Percentiles rank a stretch among this genome's conserved stretches.
Evolutionary conservation across 2,329 filamentous ascomycete genomes (phyloP).

Genomic region (Fusarium buharicum): DNA sequence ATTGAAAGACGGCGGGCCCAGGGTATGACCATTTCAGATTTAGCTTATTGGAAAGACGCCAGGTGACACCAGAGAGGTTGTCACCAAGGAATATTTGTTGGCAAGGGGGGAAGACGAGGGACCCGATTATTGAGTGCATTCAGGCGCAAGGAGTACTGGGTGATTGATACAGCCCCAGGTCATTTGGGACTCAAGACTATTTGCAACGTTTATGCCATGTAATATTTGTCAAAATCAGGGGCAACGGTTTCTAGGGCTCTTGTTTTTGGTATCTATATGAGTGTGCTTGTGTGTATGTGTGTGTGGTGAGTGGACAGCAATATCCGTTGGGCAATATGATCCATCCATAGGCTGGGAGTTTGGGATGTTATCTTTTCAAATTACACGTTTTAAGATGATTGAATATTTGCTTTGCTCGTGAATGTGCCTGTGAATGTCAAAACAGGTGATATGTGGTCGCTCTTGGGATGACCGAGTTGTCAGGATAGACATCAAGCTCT

Average conservation of each 20-base stretch:
- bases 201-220: slow-evolving; percentile 38
- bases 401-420: background rate
- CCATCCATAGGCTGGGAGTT: slow-evolving; percentile 44
- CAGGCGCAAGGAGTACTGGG: slow-evolving; percentile 45
- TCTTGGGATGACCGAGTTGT: no score
- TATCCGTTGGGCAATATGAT: slow-evolving; percentile 36
- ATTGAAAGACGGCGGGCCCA: slow-evolving; percentile 11
- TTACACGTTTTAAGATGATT: slow-evolving; percentile 18
- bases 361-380: slow-evolving; percentile 24
- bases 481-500: no score
- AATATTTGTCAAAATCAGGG: slow-evolving; percentile 38
- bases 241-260: slow-evolving; percentile 19
- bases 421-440: background rate
- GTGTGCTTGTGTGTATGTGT: slow-evolving; percentile 3
- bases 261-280: slow-evolving; percentile 33
- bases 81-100: slow-evolving; percentile 3
- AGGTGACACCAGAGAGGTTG: background rate
- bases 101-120: slow-evolving; percentile 3
- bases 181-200: slow-evolving; percentile 29
- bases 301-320: slow-evolving; percentile 20
- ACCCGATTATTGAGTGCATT: slow-evolving; percentile 33
- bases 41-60: slow-evolving; percentile 23
- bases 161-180: slow-evolving; percentile 28
- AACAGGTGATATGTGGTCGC: no score
- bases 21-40: slow-evolving; percentile 13